Evolutionary conservation across 345 rosid genomes (phyloP).

Genomic region (Psidium friedrichsthalianum): DNA sequence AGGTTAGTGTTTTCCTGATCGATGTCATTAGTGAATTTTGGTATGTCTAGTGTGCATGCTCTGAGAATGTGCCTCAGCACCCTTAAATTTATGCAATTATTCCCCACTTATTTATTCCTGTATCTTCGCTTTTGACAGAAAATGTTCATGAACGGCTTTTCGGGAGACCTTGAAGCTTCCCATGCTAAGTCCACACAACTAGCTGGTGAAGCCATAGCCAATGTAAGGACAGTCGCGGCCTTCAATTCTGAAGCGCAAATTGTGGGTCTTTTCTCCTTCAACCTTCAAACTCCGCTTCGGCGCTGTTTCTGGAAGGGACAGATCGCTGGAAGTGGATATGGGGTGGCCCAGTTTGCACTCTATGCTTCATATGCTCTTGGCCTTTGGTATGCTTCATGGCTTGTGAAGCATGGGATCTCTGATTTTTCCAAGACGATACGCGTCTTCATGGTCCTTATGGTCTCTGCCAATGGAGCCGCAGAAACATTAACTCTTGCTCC

Average conservation of each 20-base stretch:
- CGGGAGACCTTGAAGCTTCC: constrained; percentile 89
- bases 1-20: constrained; percentile 33
- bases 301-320: constrained; percentile 99
- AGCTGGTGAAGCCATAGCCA: constrained; percentile 96
- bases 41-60: neutral
- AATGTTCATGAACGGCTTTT: constrained; percentile 98
- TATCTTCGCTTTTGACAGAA: constrained; percentile 36
- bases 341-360: constrained; percentile 86
- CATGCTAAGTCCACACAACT: constrained; percentile 94
- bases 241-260: constrained; percentile 90
- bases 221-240: constrained; percentile 92
- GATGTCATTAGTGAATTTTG: neutral
- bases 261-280: constrained; percentile 68
- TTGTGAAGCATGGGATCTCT: constrained; percentile 95
- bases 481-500: constrained; percentile 95
- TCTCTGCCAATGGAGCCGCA: constrained; percentile 96
- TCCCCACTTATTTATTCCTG: neutral
- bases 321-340: constrained; percentile 93
- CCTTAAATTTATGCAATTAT: neutral
- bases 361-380: constrained; percentile 97
- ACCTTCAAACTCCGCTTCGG: constrained; percentile 62
- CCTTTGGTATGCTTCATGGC: constrained; percentile 99
- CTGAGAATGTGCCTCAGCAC: neutral
- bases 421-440: constrained; percentile 95
- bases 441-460: constrained; percentile 99